Percentiles rank a stretch among this genome's conserved stretches.
Evolutionary conservation across 495 filamentous ascomycete species (phyloP).

Genomic region (Umbilicaria muhlenbergii): DNA sequence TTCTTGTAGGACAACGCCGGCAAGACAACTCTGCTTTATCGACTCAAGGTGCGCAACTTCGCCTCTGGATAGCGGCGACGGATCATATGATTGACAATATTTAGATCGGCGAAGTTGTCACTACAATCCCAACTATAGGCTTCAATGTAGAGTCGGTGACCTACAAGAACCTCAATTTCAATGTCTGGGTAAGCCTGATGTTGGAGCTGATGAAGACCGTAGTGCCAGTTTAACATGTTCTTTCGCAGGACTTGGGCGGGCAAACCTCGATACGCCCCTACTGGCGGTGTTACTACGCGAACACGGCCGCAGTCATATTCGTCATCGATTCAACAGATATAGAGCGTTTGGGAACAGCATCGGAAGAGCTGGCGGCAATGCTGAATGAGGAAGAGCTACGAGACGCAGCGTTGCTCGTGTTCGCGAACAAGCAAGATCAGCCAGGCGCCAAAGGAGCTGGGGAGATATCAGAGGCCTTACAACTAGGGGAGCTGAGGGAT

Average conservation of each 20-base stretch:
- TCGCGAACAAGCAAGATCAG: constrained; percentile 98
- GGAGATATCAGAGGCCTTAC: constrained; percentile 87
- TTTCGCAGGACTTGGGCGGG: constrained; percentile 67
- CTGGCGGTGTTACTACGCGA: constrained; percentile 98
- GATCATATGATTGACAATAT: background rate
- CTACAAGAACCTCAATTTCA: constrained; percentile 95
- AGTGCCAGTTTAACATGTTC: background rate
- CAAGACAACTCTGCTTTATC: constrained; percentile 92
- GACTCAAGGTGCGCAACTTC: constrained; percentile 58
- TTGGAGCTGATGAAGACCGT: background rate
- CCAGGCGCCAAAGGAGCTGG: constrained; percentile 92
- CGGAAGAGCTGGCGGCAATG: constrained; percentile 90
- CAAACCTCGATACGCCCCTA: constrained; percentile 96
- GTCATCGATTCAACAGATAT: constrained; percentile 97
- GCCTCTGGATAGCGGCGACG: background rate
- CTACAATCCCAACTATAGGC: constrained; percentile 96
- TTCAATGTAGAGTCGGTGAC: constrained; percentile 98
- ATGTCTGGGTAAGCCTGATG: constrained; percentile 63
- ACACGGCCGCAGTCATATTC: constrained; percentile 97
- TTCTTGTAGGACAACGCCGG: constrained; percentile 78
- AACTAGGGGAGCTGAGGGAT: constrained; percentile 78
- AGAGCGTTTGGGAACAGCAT: constrained; percentile 76
- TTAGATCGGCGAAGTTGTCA: constrained; percentile 95
- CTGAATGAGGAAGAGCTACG: constrained; percentile 89
- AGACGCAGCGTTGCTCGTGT: constrained; percentile 83